These are phyloP conservation scores for Neoarthrinium moseri DNA, from an alignment of 2,329 filamentous ascomycete species.

Conservation along the genomic window DNA sequence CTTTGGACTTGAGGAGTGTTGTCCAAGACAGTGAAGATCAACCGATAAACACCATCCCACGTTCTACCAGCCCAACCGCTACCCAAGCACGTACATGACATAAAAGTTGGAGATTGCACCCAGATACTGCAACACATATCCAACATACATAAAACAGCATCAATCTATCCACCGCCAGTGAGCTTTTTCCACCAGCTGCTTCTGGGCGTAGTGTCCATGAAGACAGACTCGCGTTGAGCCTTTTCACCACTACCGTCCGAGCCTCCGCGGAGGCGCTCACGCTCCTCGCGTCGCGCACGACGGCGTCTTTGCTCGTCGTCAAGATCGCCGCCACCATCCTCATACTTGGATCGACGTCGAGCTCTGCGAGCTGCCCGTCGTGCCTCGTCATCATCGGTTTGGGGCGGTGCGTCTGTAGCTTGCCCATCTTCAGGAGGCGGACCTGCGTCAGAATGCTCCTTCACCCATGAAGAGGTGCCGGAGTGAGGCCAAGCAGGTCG, in stretches of 20 bases:
- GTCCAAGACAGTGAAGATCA: slow-evolving; percentile 1
- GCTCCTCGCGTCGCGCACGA: slow-evolving; percentile 42
- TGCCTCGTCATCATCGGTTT: slow-evolving; percentile 45
- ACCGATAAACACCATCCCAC: background rate
- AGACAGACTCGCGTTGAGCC: slow-evolving; percentile 37
- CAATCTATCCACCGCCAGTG: slow-evolving; percentile 31
- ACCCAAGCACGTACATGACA: slow-evolving; percentile 2
- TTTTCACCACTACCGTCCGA: slow-evolving; percentile 33
- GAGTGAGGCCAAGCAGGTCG: slow-evolving; percentile 57
- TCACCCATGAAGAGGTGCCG: slow-evolving; percentile 65
- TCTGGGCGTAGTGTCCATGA: slow-evolving; percentile 46
- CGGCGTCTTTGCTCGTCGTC: slow-evolving; percentile 39
- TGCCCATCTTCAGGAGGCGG: slow-evolving; percentile 50
- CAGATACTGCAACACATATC: slow-evolving; percentile 6
- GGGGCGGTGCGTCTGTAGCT: slow-evolving; percentile 32
- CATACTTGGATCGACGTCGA: slow-evolving; percentile 42
- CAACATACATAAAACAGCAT: slow-evolving; percentile 4
- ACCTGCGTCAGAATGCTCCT: slow-evolving; percentile 61
- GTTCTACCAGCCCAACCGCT: slow-evolving; percentile 8
- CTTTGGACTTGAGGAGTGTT: background rate
- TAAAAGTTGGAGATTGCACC: background rate
- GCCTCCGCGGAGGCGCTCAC: slow-evolving; percentile 30
- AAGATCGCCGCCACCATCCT: slow-evolving; percentile 38
- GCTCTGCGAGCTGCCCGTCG: slow-evolving; percentile 48
- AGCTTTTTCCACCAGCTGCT: slow-evolving; percentile 63